Evolutionary conservation across 2,329 filamentous ascomycete genomes (phyloP).

Genomic region (Diaporthe sp.): DNA sequence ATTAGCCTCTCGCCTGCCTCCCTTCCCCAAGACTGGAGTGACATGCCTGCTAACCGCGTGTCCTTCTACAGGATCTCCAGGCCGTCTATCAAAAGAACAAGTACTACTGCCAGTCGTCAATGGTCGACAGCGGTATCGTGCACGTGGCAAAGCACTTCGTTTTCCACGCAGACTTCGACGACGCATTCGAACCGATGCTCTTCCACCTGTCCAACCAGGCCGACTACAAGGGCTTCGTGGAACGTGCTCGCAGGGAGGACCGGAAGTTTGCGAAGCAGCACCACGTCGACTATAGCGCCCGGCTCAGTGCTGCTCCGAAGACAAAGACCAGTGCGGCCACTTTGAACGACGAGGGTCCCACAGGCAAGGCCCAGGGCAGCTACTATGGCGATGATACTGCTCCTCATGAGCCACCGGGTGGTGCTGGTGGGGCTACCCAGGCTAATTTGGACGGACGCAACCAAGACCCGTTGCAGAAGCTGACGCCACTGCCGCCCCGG

Average conservation of each 20-base stretch:
- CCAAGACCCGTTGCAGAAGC: not conserved
- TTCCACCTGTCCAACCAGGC: slow-evolving; percentile 16
- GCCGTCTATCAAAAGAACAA: not conserved
- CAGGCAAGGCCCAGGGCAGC: not conserved
- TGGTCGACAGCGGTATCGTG: not conserved
- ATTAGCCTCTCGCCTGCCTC: not conserved
- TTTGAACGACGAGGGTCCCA: not conserved
- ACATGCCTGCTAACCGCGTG: not conserved
- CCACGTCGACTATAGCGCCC: not conserved
- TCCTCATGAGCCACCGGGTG: too few relatives aligned
- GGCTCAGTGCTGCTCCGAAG: not conserved
- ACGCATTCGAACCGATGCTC: slow-evolving; percentile 9
- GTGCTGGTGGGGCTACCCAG: not conserved
- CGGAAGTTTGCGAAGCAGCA: not conserved
- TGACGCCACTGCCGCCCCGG: not conserved
- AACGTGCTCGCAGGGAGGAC: slow-evolving; percentile 6
- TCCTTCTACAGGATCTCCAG: not conserved
- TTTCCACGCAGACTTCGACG: slow-evolving; percentile 19
- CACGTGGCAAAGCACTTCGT: slow-evolving; percentile 7
- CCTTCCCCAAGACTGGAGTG: not conserved
- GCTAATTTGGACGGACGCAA: not conserved
- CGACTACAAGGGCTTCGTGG: not conserved
- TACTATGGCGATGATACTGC: not conserved
- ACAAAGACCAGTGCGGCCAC: too few relatives aligned
- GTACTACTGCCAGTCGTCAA: not conserved